A percentile compares a stretch with the other conserved stretches of the same genome.
Conservation (phyloP, 1,139 yeast species). For the Geotrichum klebahnii region DNA sequence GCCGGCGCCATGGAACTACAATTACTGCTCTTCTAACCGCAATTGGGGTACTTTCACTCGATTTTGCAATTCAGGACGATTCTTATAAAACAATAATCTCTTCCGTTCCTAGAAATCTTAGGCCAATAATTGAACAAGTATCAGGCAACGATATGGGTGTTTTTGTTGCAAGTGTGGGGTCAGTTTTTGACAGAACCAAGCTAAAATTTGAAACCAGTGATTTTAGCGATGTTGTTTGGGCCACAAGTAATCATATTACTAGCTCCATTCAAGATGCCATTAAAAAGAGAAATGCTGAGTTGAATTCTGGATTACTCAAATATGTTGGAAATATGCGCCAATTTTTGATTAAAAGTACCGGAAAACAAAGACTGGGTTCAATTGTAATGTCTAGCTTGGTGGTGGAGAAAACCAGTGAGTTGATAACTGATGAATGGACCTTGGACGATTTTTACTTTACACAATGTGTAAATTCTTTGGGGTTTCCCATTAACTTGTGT, state of each 20-base stretch:
- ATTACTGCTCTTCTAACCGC: conserved; percentile 15
- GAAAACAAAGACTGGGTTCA: not conserved
- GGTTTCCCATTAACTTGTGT: conserved; percentile 7
- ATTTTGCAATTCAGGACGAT: not conserved
- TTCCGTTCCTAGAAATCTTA: conserved; percentile 18
- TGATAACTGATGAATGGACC: conserved; percentile 3
- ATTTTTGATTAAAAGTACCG: conserved; percentile 8
- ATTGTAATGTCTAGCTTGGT: conserved; percentile 17
- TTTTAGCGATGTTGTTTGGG: conserved; percentile 7
- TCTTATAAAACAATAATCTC: not conserved
- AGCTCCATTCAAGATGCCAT: not conserved
- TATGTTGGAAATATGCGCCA: conserved; percentile 4
- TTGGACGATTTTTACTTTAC: conserved; percentile 10
- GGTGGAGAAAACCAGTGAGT: not conserved
- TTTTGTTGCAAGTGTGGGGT: conserved; percentile 13
- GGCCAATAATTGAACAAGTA: conserved; percentile 8
- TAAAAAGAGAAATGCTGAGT: conserved; percentile 7
- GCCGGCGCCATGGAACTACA: conserved; percentile 1
- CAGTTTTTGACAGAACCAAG: not conserved
- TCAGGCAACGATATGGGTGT: conserved; percentile 16
- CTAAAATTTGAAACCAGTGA: not conserved
- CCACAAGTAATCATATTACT: not conserved
- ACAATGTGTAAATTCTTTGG: conserved; percentile 8
- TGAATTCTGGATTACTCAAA: conserved; percentile 17
- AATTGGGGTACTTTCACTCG: not conserved